Conservation (phyloP, 2,329 filamentous ascomycete genomes). For the Diaporthe ampelina region DNA sequence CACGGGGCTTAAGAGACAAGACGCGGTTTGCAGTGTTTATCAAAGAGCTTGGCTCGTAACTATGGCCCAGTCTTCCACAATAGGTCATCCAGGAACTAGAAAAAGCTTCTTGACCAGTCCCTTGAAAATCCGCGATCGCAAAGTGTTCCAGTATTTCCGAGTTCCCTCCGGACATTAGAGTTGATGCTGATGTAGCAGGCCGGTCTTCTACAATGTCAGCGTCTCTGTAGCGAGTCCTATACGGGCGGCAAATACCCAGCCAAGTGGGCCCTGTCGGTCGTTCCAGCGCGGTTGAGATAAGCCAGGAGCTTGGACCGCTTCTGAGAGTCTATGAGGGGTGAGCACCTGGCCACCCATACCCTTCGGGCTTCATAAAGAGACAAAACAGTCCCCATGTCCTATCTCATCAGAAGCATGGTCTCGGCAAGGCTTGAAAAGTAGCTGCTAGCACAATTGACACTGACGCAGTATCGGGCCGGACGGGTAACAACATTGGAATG, state of each 20-base stretch:
- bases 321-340: background rate
- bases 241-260: background rate
- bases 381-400: background rate
- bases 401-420: too few relatives aligned
- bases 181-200: background rate
- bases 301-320: conserved; percentile 31
- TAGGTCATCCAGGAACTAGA: background rate
- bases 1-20: background rate
- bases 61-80: conserved; percentile 6
- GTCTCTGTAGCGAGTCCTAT: background rate
- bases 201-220: background rate
- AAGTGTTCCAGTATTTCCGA: background rate
- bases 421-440: background rate
- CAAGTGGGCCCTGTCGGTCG: background rate
- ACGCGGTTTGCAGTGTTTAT: background rate
- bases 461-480: background rate
- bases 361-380: background rate
- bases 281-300: conserved; percentile 21
- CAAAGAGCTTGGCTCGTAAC: background rate
- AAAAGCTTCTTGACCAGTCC: background rate
- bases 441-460: background rate
- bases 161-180: background rate
- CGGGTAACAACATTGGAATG: background rate
- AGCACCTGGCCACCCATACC: background rate
- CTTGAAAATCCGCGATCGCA: background rate